Evolutionary conservation across 768 basidiomycete genomes (phyloP), one percentile per base, ranked within the genome.

Genomic region (Galerina marginata): DNA sequence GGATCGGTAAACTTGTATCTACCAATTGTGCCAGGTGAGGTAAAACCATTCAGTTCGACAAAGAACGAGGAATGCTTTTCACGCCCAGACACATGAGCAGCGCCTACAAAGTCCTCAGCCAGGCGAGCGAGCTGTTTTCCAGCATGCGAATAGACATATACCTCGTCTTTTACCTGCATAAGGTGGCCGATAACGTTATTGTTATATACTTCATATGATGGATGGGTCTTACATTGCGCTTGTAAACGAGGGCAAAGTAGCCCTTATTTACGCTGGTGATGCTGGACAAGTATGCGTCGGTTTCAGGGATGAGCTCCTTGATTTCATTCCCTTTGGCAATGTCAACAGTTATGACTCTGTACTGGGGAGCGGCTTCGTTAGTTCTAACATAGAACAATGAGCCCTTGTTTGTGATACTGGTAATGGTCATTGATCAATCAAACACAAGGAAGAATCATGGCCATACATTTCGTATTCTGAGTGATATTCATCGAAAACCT

Each of bases 111-210:
- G 53, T 89, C 85, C 12, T 81, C 73, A 4, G 83, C 88, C 23
- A 94, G 72, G 14, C 86, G 88, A 16, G 73, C 70, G 52, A 90
- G 62, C 50, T 75, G 79, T 62, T 77, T 65, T 26, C 92, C 92
- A 4, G 73, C 71, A 48, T 81, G 75, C 38, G 83, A 76, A 73
- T 91, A 87, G 44, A 95, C 70, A 72, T 92, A 91, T 36, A 94
- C 79, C 72, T 92, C 89, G 67, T 93, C 91, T 60, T 87, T 89
- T 68, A 93, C 90, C 90, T 89, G 53, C 38, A 44, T 15, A 38
- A 15, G n/a, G 40, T 40, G 20, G 1, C 20, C 20, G 2, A 20
- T 20, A 20, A 20, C 20, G 50, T 33, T 20, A 12, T 26, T 40
- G 26, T 57, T 60, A 56, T 23, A 68, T 46, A 12, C 33, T 33